Evolutionary conservation across 1,284 basidiomycete genomes (phyloP), one percentile per base, ranked within the genome.

Genomic region (Athelia sp.): DNA sequence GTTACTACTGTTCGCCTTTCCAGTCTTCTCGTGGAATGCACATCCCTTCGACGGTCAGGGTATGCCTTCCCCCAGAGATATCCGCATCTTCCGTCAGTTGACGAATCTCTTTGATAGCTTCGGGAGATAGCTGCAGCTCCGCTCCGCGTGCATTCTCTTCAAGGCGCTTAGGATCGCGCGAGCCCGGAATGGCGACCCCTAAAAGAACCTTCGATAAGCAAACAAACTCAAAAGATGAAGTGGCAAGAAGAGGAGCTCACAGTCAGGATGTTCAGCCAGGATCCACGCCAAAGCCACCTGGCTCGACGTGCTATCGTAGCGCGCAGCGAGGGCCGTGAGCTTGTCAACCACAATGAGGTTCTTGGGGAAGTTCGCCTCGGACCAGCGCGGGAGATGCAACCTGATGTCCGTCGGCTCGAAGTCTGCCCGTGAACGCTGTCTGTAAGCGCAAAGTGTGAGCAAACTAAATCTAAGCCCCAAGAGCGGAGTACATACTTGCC

Each of bases 401-500:
- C 76, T 68, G 51, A 71, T 68, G 56, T 84, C 82, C 32, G 66
- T 73, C 23, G 71, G 68, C 10, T 71, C 70, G 48, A 85, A 73
- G 56, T 84, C 81, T 22, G 73, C 72, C 2, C 66, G 64, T 8
- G 69, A 72, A 62, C 71, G 74, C 74, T 29, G 26, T n/a, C n/a
- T n/a, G n/a, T n/a, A n/a, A n/a, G n/a, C n/a, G n/a, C n/a, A n/a
- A n/a, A n/a, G n/a, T n/a, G n/a, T n/a, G n/a, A n/a, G n/a, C n/a
- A n/a, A n/a, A n/a, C n/a, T n/a, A n/a, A n/a, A n/a, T n/a, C n/a
- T n/a, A n/a, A n/a, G n/a, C n/a, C n/a, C n/a, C n/a, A n/a, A n/a
- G n/a, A n/a, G n/a, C n/a, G n/a, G n/a, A n/a, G n/a, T n/a, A n/a
- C n/a, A n/a, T 75, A 72, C 56, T 64, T 62, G 1, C 85, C 84